Evolutionary conservation across 805 yeast species (phyloP), one percentile per base, ranked within the genome.

Genomic region (Candida hungchunana): DNA sequence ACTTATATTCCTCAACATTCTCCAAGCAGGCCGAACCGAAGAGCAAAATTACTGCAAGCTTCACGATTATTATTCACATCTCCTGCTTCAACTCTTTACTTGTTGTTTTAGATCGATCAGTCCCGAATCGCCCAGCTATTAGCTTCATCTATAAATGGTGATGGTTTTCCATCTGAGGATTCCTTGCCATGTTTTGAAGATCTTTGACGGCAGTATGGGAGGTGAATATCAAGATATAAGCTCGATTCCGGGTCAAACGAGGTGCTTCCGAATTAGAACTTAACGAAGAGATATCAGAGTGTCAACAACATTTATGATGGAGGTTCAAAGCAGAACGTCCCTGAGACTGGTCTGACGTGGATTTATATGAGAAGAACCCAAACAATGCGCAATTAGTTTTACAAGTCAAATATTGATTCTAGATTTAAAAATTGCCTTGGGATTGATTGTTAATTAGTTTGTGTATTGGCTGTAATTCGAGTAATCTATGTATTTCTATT

Each of bases 21-120:
- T 71, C 73, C 51, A 55, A 65, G 42, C 63, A 74, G 4, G 59
- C 73, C 30, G 79, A 79, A 11, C 62, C 73, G 10, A 56, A 56
- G 26, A 70, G 73, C 2, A 48, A 67, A 5, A 58, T 62, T 34
- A 63, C 75, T 0, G 64, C 64, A 5, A 57, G 73, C 21, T 62
- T 69, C 22, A 69, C 78, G 1, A 71, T 77, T 7, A 78, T 77
- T 34, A 54, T 73, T 55, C 69, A 28, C 47, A 67, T 36, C 49
- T 51, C 30, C 59, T 63, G 11, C 56, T 71, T 1, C 40, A 59
- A 3, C 58, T 67, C 3, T 68, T 74, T 48, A 55, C 69, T 1
- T 30, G 67, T 12, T 61, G 67, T 36, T 62, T 71, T 59, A 69
- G 64, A 60, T 69, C 69, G 46, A 60, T 71, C 37, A 75, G 74